Conservation (phyloP, 176 grass and related monocot genomes). For the Metroxylon sagu region DNA sequence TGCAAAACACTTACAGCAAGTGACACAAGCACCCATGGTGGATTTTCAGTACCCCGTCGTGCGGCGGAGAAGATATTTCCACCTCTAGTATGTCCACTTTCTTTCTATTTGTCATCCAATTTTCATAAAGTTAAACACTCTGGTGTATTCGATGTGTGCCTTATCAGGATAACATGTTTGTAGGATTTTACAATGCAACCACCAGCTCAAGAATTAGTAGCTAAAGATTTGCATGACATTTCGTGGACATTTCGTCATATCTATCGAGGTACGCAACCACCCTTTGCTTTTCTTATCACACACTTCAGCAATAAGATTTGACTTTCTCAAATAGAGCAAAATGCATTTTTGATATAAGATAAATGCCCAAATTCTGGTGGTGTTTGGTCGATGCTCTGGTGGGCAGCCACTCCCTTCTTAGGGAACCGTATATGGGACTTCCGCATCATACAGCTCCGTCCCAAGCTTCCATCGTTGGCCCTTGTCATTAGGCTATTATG, state of each 20-base stretch:
- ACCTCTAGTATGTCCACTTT: conserved; percentile 57
- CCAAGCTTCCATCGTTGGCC: no score
- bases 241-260: conserved; percentile 98
- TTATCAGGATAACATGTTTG: conserved; percentile 54
- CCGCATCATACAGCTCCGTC: no score
- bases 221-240: conserved; percentile 90
- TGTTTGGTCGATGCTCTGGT: no score
- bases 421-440: no score
- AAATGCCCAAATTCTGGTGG: no score
- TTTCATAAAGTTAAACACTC: no score
- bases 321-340: no score
- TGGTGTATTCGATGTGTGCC: conserved; percentile 26
- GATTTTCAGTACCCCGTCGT: conserved; percentile 94
- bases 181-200: conserved; percentile 99
- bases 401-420: no score
- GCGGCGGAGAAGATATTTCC: conserved; percentile 99
- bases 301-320: no score
- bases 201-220: conserved; percentile 74
- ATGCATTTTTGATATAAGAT: no score
- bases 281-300: no score
- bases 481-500: neutral
- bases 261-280: conserved; percentile 54
- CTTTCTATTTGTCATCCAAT: conserved; percentile 7
- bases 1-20: conserved; percentile 94
- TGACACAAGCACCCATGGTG: conserved; percentile 93